phyloP scores from a whole-genome alignment of 805 yeast genomes.

The Yarrowia keelungensis region DNA sequence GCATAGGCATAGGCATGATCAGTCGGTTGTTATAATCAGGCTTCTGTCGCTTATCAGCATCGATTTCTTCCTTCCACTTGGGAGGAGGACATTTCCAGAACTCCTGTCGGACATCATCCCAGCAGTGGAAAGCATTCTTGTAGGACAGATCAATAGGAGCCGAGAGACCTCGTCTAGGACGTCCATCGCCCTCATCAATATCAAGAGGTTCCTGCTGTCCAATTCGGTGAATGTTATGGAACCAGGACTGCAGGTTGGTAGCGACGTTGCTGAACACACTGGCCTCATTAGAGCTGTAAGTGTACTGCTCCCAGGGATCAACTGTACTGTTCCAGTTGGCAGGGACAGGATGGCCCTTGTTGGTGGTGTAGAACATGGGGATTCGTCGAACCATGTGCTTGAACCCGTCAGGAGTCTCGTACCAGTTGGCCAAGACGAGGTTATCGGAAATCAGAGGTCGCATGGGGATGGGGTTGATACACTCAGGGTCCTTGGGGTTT shows the following conservation, averaged over 20 bases:
- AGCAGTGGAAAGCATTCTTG: slow-evolving; percentile 8
- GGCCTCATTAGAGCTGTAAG: background rate
- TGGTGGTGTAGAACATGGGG: slow-evolving; percentile 39
- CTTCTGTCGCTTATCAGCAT: background rate
- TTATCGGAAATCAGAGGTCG: slow-evolving; percentile 43
- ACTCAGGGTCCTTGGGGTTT: slow-evolving; percentile 27
- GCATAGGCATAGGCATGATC: slow-evolving; percentile 13
- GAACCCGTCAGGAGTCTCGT: slow-evolving; percentile 37
- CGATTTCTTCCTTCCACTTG: slow-evolving; percentile 17
- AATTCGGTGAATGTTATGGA: slow-evolving; percentile 8
- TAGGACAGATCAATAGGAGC: slow-evolving; percentile 16
- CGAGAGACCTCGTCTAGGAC: slow-evolving; percentile 6
- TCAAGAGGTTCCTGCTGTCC: slow-evolving; percentile 31
- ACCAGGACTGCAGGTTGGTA: slow-evolving; percentile 24
- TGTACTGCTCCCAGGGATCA: slow-evolving; percentile 26
- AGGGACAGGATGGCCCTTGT: slow-evolving; percentile 15
- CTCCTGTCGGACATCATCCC: background rate
- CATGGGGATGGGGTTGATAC: slow-evolving; percentile 41
- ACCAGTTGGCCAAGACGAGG: slow-evolving; percentile 41
- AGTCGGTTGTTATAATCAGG: slow-evolving; percentile 1
- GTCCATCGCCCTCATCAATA: slow-evolving; percentile 22
- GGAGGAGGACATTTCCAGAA: slow-evolving; percentile 22
- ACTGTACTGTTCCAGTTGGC: slow-evolving; percentile 11
- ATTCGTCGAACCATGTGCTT: slow-evolving; percentile 35
- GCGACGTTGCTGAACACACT: slow-evolving; percentile 6